Conservation (phyloP, 1,139 yeast genomes). For the Geotrichum klebahnii region DNA sequence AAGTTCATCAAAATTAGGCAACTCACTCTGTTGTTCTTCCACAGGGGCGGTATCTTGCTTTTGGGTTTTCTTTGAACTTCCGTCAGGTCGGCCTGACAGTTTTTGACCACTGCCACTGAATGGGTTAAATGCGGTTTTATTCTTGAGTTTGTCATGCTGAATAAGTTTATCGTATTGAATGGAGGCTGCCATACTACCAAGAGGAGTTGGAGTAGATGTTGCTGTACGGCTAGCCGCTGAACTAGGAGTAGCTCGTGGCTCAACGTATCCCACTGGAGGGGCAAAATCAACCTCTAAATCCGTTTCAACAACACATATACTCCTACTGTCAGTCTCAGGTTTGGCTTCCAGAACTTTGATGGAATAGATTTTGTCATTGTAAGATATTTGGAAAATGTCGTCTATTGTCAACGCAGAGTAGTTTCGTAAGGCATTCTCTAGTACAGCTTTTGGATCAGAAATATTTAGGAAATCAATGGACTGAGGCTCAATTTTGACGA, state of each 20-base stretch:
- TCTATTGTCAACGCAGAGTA: constrained; percentile 82
- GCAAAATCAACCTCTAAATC: constrained; percentile 97
- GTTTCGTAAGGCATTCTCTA: constrained; percentile 84
- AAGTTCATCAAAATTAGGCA: constrained; percentile 42
- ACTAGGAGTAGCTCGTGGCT: constrained; percentile 38
- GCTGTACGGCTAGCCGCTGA: constrained; percentile 13
- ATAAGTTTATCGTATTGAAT: constrained; percentile 61
- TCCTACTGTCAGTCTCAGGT: constrained; percentile 59
- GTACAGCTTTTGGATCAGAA: constrained; percentile 91
- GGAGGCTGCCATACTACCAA: constrained; percentile 74
- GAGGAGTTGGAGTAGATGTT: constrained; percentile 33
- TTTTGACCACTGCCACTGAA: constrained; percentile 69
- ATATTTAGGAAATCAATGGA: constrained; percentile 89
- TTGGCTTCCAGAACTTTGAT: constrained; percentile 84
- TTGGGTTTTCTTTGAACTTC: constrained; percentile 37
- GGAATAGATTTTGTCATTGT: constrained; percentile 73
- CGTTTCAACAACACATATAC: constrained; percentile 93
- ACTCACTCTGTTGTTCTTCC: neutral
- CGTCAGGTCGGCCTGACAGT: constrained; percentile 50
- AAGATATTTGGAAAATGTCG: constrained; percentile 80
- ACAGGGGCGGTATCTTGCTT: constrained; percentile 1
- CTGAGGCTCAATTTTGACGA: constrained; percentile 94
- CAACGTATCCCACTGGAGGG: constrained; percentile 97
- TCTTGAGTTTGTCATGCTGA: constrained; percentile 19
- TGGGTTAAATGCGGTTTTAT: constrained; percentile 27